Evolutionary conservation across 2,329 filamentous ascomycete species (phyloP).

Genomic region (Alternaria sp.): DNA sequence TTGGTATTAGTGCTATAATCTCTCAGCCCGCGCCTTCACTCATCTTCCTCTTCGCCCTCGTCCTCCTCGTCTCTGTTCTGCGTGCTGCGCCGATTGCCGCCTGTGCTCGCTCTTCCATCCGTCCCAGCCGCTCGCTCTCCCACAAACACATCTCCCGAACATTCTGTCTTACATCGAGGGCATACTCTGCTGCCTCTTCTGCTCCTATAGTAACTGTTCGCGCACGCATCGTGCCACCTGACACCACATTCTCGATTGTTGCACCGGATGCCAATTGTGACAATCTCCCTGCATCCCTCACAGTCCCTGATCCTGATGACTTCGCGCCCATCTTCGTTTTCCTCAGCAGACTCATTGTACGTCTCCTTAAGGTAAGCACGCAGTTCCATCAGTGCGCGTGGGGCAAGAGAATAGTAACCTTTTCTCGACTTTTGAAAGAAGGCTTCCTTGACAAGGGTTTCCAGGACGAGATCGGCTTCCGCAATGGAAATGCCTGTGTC

Average conservation of each 20-base stretch:
- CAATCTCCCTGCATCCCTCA: slow-evolving; percentile 86
- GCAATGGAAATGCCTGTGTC: slow-evolving; percentile 70
- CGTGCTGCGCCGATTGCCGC: slow-evolving; percentile 11
- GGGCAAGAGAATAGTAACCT: slow-evolving; percentile 78
- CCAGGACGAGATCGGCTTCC: slow-evolving; percentile 79
- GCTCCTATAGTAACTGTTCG: slow-evolving; percentile 41
- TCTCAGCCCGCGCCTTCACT: slow-evolving; percentile 12
- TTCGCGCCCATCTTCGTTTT: slow-evolving; percentile 61
- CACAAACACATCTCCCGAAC: slow-evolving; percentile 62
- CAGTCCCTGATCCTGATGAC: slow-evolving; percentile 81
- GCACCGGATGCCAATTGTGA: slow-evolving; percentile 68
- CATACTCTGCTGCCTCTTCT: slow-evolving; percentile 35
- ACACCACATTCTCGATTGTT: slow-evolving; percentile 40
- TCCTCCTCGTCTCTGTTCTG: slow-evolving; percentile 9
- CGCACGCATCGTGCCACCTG: slow-evolving; percentile 48
- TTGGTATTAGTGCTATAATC: not conserved
- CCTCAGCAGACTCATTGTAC: slow-evolving; percentile 77
- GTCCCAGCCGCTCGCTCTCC: slow-evolving; percentile 43
- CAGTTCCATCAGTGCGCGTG: slow-evolving; percentile 85
- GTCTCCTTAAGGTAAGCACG: slow-evolving; percentile 84
- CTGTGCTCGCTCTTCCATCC: slow-evolving; percentile 16
- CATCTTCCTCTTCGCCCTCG: slow-evolving; percentile 10
- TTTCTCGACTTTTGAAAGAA: slow-evolving; percentile 82
- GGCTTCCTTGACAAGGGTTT: slow-evolving; percentile 75
- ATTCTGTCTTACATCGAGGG: slow-evolving; percentile 44